A percentile compares a stretch with the other conserved stretches of the same genome.
Evolutionary conservation across 208 protist genomes (phyloP).

Genomic region (Vickermania ingenoplastis): DNA sequence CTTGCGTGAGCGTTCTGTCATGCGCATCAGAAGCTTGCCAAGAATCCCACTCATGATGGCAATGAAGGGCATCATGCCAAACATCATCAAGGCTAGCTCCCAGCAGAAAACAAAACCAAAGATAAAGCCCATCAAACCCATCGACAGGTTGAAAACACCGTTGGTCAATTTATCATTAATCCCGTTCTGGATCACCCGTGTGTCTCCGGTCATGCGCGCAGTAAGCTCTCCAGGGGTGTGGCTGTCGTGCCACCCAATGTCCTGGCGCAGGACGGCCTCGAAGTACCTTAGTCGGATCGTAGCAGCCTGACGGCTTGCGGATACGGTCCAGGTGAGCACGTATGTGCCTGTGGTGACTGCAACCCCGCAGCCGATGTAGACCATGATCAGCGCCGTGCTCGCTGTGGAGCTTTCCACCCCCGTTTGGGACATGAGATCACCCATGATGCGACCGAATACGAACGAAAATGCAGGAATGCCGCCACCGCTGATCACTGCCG

Average conservation of each 20-base stretch:
- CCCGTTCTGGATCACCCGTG: slow-evolving; percentile 67
- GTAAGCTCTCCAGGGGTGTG: slow-evolving; percentile 60
- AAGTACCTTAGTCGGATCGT: slow-evolving; percentile 56
- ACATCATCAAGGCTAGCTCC: slow-evolving; percentile 71
- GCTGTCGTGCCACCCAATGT: slow-evolving; percentile 81
- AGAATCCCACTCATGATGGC: slow-evolving; percentile 37
- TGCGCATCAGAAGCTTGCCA: slow-evolving; percentile 40
- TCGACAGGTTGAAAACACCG: slow-evolving; percentile 44
- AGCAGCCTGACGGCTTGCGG: slow-evolving; percentile 40
- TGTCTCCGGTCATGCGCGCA: slow-evolving; percentile 68
- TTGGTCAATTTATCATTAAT: slow-evolving; percentile 79
- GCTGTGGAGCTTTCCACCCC: slow-evolving; percentile 17
- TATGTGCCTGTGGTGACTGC: slow-evolving; percentile 20
- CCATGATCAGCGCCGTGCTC: slow-evolving; percentile 53
- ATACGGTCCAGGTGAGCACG: slow-evolving; percentile 42
- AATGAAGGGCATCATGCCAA: slow-evolving; percentile 65
- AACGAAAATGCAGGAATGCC: slow-evolving; percentile 64
- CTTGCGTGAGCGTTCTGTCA: slow-evolving; percentile 42
- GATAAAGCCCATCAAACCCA: slow-evolving; percentile 70
- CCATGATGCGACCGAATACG: slow-evolving; percentile 52
- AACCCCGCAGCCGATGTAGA: slow-evolving; percentile 45
- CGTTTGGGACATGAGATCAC: slow-evolving; percentile 31
- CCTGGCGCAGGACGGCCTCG: slow-evolving; percentile 60
- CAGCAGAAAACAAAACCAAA: slow-evolving; percentile 74
- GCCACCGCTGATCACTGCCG: slow-evolving; percentile 32